Conservation (phyloP, 2,329 filamentous ascomycete species). For the Colletotrichum tofieldiae region DNA sequence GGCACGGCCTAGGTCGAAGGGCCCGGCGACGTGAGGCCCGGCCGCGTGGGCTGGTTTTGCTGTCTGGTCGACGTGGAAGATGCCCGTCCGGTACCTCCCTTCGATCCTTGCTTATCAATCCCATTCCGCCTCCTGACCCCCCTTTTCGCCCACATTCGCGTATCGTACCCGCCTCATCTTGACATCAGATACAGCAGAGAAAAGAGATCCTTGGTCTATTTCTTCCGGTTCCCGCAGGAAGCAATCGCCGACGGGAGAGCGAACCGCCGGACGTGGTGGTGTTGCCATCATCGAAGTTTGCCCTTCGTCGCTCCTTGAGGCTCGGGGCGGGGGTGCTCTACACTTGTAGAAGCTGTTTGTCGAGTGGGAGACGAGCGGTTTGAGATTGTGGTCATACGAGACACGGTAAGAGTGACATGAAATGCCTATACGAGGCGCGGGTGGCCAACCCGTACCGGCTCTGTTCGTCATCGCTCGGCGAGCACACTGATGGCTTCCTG, state of each 20-base stretch:
- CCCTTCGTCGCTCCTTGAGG: neutral
- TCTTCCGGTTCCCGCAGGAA: neutral
- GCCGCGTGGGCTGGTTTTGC: neutral
- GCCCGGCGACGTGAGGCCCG: neutral
- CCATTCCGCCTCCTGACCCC: neutral
- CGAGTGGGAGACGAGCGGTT: too few species aligned
- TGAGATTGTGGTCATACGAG: neutral
- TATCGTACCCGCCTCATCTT: neutral
- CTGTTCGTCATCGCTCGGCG: too few species aligned
- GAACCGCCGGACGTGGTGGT: conserved; percentile 6
- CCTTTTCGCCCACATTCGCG: neutral
- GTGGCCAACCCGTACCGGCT: too few species aligned
- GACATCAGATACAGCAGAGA: neutral
- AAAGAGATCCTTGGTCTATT: neutral
- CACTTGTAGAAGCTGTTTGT: neutral
- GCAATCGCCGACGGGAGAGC: conserved; percentile 6
- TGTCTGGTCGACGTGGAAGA: neutral
- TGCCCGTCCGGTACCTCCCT: neutral
- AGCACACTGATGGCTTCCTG: too few species aligned
- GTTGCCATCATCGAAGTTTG: neutral
- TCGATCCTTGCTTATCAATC: conserved; percentile 15
- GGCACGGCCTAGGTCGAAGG: conserved; percentile 47
- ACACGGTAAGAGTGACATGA: neutral
- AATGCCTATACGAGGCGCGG: too few species aligned
- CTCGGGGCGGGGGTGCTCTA: neutral